Percentiles rank a stretch among this genome's conserved stretches.
Conservation (phyloP, 116 monocot species). For the Cymodocea nodosa region DNA sequence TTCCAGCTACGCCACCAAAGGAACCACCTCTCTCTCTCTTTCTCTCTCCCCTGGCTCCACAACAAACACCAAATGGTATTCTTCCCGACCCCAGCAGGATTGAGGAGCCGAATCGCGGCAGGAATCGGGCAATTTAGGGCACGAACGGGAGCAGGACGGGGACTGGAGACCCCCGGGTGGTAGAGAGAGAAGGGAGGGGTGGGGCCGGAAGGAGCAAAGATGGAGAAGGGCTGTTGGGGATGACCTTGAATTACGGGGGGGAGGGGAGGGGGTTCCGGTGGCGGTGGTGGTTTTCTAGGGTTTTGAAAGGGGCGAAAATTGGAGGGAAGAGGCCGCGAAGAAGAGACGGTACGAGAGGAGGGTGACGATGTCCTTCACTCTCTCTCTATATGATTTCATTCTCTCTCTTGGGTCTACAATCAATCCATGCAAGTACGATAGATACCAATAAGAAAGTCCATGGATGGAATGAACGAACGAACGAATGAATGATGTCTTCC, state of each 20-base stretch:
- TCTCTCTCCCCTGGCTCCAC: not conserved
- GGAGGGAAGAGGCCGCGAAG: conserved; percentile 16
- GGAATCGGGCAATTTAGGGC: conserved; percentile 13
- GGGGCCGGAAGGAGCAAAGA: too few relatives aligned
- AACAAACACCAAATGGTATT: not conserved
- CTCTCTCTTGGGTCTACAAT: not conserved
- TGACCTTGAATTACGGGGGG: not conserved
- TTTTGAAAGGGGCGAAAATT: conserved; percentile 23
- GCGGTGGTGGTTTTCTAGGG: conserved; percentile 6
- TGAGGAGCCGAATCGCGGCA: not conserved
- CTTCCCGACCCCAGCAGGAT: not conserved
- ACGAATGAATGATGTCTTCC: not conserved
- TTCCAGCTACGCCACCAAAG: not conserved
- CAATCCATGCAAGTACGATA: too few relatives aligned
- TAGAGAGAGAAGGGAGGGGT: not conserved
- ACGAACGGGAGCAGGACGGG: not conserved
- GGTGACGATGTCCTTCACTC: not conserved
- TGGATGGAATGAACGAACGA: too few relatives aligned
- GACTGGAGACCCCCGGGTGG: not conserved
- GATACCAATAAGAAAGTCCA: too few relatives aligned
- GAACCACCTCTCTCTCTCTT: not conserved
- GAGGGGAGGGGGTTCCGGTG: not conserved
- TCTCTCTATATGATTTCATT: not conserved
- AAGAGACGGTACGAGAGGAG: not conserved
- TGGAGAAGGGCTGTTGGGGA: not conserved